A percentile compares a stretch with the other conserved stretches of the same genome.
These are phyloP conservation scores for Chytriomyces confervae DNA, from an alignment of 192 early-diverging fungal species.

Conservation along the genomic window DNA sequence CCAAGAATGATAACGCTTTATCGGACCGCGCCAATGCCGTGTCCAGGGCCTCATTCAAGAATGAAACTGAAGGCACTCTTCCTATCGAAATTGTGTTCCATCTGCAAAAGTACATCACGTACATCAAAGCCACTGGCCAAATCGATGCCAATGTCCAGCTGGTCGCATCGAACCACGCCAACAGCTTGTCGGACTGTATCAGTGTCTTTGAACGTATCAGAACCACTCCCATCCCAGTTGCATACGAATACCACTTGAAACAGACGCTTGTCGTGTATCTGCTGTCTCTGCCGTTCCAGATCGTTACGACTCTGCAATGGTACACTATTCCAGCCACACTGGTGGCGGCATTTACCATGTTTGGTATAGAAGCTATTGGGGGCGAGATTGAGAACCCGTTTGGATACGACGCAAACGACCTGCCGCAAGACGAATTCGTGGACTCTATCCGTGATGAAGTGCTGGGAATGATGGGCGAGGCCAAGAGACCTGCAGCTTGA, in stretches of 20 bases:
- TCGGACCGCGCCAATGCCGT: neutral
- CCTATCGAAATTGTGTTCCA: slow-evolving; percentile 47
- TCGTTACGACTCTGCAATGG: slow-evolving; percentile 60
- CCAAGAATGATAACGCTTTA: neutral
- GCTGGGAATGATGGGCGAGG: slow-evolving; percentile 17
- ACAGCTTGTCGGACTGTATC: slow-evolving; percentile 40
- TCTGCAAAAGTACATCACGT: slow-evolving; percentile 31
- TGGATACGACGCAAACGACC: slow-evolving; percentile 57
- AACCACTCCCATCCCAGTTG: slow-evolving; percentile 84
- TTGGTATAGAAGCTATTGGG: slow-evolving; percentile 87
- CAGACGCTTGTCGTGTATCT: slow-evolving; percentile 81
- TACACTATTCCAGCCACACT: slow-evolving; percentile 72
- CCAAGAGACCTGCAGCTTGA: slow-evolving; percentile 4
- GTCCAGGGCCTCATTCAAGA: slow-evolving; percentile 8
- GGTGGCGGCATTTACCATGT: slow-evolving; percentile 69
- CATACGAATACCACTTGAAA: slow-evolving; percentile 87
- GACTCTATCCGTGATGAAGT: slow-evolving; percentile 31
- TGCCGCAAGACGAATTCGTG: slow-evolving; percentile 30
- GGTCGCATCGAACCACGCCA: slow-evolving; percentile 38
- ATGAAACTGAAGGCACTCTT: slow-evolving; percentile 27
- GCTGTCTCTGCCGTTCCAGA: slow-evolving; percentile 81
- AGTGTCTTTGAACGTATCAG: slow-evolving; percentile 82
- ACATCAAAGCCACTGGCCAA: slow-evolving; percentile 23
- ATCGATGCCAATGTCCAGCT: slow-evolving; percentile 41
- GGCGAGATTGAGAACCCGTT: slow-evolving; percentile 95